Evolutionary conservation across 2,329 filamentous ascomycete genomes (phyloP).

Genomic region (Ustulina deusta): DNA sequence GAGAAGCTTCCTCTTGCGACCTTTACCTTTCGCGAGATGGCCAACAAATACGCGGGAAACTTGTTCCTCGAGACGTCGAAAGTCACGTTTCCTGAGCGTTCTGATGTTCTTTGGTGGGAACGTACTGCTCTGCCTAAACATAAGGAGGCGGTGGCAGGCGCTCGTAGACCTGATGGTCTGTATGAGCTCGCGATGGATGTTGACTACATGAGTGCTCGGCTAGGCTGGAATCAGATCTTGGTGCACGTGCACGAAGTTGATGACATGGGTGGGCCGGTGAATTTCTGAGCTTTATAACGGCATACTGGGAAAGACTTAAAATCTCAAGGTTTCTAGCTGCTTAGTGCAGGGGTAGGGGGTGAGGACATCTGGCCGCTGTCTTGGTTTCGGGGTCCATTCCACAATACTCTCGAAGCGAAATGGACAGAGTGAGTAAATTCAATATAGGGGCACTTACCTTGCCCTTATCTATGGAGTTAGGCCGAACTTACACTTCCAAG

Average conservation of each 20-base stretch:
- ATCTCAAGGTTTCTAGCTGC: background rate
- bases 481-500: too few species aligned
- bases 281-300: conserved; percentile 35
- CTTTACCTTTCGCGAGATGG: conserved; percentile 41
- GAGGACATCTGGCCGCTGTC: too few species aligned
- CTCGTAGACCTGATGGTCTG: conserved; percentile 21
- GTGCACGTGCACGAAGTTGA: conserved; percentile 40
- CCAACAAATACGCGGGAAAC: conserved; percentile 41
- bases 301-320: background rate
- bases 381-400: too few species aligned
- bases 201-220: conserved; percentile 35
- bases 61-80: conserved; percentile 39
- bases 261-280: conserved; percentile 44
- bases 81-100: conserved; percentile 26
- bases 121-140: conserved; percentile 35
- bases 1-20: conserved; percentile 32
- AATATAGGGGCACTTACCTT: too few species aligned
- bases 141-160: conserved; percentile 22
- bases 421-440: too few species aligned
- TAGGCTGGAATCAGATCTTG: conserved; percentile 44
- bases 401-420: too few species aligned
- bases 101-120: conserved; percentile 42
- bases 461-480: too few species aligned
- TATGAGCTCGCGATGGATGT: conserved; percentile 37
- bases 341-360: too few species aligned